Evolutionary conservation across 176 grass and related monocot genomes (phyloP).

Genomic region (Ampelocalamus luodianensis): DNA sequence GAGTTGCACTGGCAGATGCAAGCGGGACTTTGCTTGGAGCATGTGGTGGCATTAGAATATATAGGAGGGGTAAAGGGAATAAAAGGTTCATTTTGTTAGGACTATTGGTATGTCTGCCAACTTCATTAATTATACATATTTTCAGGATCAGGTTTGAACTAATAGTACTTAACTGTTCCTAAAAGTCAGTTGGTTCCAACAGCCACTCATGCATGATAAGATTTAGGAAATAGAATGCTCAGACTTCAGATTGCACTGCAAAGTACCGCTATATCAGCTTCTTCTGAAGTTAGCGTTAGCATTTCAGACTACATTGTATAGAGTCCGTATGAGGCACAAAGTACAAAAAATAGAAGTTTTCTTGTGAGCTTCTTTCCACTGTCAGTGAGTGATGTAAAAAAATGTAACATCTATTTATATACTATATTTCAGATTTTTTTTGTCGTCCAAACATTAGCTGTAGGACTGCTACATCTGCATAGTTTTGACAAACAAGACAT

Average conservation of each 20-base stretch:
- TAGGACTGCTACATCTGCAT: not conserved
- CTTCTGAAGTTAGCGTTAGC: not conserved
- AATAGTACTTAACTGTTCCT: constrained; percentile 14
- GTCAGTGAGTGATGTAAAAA: not conserved
- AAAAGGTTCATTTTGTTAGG: constrained; percentile 60
- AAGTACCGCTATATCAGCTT: not conserved
- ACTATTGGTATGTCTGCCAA: constrained; percentile 37
- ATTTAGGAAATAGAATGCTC: not conserved
- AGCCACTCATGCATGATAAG: constrained; percentile 13
- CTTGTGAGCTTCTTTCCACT: not conserved
- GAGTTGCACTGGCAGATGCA: constrained; percentile 51
- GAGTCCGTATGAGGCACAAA: not conserved
- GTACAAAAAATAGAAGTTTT: not conserved
- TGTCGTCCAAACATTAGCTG: not conserved
- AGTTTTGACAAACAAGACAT: constrained; percentile 8
- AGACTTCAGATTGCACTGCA: not conserved
- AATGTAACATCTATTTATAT: not conserved
- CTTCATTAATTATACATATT: constrained; percentile 16
- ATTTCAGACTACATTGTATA: constrained; percentile 10
- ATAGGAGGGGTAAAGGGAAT: constrained; percentile 44
- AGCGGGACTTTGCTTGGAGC: constrained; percentile 33
- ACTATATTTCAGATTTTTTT: too few species aligned
- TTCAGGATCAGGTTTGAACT: constrained; percentile 21
- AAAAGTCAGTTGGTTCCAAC: constrained; percentile 15
- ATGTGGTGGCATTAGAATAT: constrained; percentile 41